A percentile compares a stretch with the other conserved stretches of the same genome.
Conservation (phyloP, 805 yeast species). For the Candida andamanensis region DNA sequence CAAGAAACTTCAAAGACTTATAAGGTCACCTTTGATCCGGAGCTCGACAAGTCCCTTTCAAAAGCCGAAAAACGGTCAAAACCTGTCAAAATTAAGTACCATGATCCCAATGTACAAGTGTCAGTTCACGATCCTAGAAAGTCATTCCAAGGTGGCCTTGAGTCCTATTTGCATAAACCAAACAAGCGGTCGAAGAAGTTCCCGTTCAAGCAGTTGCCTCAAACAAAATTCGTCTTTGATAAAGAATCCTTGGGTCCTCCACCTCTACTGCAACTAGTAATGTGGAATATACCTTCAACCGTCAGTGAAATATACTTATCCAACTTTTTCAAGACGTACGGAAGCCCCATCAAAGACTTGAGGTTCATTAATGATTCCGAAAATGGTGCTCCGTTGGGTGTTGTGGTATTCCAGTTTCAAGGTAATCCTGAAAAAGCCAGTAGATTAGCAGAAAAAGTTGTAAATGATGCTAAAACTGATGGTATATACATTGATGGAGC, state of each 20-base stretch:
- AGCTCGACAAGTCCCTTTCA: conserved; percentile 28
- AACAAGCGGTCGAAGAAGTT: conserved; percentile 35
- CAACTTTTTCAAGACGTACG: conserved; percentile 57
- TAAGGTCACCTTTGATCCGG: conserved; percentile 48
- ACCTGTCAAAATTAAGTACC: conserved; percentile 37
- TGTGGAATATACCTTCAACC: conserved; percentile 59
- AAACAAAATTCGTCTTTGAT: conserved; percentile 50
- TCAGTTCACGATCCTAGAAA: conserved; percentile 40
- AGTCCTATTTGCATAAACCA: conserved; percentile 31
- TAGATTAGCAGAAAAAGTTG: conserved; percentile 29
- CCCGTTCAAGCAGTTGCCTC: conserved; percentile 39
- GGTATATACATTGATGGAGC: conserved; percentile 48
- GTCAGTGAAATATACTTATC: conserved; percentile 41
- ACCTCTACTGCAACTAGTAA: conserved; percentile 64
- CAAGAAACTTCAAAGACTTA: conserved; percentile 24
- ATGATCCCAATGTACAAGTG: conserved; percentile 15
- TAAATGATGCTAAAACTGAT: conserved; percentile 20
- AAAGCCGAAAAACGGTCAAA: conserved; percentile 27
- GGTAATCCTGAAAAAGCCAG: conserved; percentile 47
- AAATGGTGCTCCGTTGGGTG: conserved; percentile 75
- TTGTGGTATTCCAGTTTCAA: conserved; percentile 58
- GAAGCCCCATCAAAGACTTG: conserved; percentile 52
- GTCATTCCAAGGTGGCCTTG: conserved; percentile 10
- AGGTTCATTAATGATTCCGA: conserved; percentile 62
- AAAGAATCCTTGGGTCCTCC: conserved; percentile 69